Evolutionary conservation across 768 basidiomycete genomes (phyloP), one percentile per base, ranked within the genome.

Genomic region (Sistotremastrum suecicum): DNA sequence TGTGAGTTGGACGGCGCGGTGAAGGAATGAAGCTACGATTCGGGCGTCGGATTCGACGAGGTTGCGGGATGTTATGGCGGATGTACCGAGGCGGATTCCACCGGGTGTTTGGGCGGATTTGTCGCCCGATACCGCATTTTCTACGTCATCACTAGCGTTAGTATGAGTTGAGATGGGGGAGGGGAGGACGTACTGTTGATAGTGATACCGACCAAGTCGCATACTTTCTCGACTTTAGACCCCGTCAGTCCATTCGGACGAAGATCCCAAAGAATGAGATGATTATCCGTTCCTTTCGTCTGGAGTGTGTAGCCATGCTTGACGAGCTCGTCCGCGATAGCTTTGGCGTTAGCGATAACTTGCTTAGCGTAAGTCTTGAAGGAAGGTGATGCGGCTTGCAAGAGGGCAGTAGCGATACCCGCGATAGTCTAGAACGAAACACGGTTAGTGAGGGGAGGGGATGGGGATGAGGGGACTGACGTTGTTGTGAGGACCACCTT

Each of bases 401-500:
- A 77, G 49, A 99, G 80, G 12, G 95, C 72, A 8, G 91, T 92
- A 42, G 95, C 95, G 51, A 99, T 72, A 55, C 79, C 90, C 37
- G 94, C 94, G 50, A 99, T 98, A 52, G 94, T 89, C 84, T 89
- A 51, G 11, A 37, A 37, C 8, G 10, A 7, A 43, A 5, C 41
- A 47, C n/a, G 30, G n/a, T 7, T 44, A 11, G n/a, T 12, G 39
- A 30, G 47, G 42, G 3, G 20, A 48, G 20, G 2, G 5, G 12
- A 39, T 42, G 29, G 34, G 41, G 33, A n/a, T 41, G 31, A 45
- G 42, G 53, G 29, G 28, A 63, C 78, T 46, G 47, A 86, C 85
- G 69, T 99, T 91, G 71, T 98, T 98, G 72, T 98, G 95, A 39
- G 94, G 95, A 42, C 94, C 95, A 65, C 95, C 95, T 68, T 98